Conservation (phyloP, 768 basidiomycete species). For the Vararia minispora region DNA sequence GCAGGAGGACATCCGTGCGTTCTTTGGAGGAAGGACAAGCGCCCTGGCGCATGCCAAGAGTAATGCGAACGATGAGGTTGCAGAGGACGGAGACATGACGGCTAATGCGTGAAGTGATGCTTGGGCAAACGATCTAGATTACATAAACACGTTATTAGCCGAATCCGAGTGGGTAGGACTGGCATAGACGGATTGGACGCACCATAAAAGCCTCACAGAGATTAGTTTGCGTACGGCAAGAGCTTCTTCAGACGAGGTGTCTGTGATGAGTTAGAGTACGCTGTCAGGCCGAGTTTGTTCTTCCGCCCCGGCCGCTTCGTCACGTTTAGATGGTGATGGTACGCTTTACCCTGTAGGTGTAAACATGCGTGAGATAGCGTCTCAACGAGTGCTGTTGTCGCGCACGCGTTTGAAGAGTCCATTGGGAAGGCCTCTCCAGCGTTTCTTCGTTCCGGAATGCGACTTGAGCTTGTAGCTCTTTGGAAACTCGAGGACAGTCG, state of each 20-base stretch:
- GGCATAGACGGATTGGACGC: neutral
- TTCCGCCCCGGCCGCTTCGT: slow-evolving; percentile 53
- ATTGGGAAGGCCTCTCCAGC: slow-evolving; percentile 63
- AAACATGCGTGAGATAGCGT: neutral
- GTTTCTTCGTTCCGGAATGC: slow-evolving; percentile 73
- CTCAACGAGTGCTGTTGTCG: slow-evolving; percentile 4
- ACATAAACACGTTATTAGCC: neutral
- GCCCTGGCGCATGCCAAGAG: slow-evolving; percentile 13
- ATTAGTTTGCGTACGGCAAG: slow-evolving; percentile 69
- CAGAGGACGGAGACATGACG: neutral
- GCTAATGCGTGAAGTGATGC: too few species aligned
- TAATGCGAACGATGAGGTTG: slow-evolving; percentile 20
- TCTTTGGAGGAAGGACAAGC: slow-evolving; percentile 39
- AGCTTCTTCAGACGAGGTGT: slow-evolving; percentile 58
- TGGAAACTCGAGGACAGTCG: slow-evolving; percentile 43
- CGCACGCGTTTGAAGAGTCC: slow-evolving; percentile 65
- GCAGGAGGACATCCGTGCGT: slow-evolving; percentile 65
- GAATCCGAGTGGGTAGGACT: neutral
- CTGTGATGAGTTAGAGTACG: slow-evolving; percentile 56
- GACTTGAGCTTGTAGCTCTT: slow-evolving; percentile 80
- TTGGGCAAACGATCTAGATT: too few species aligned
- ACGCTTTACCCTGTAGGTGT: slow-evolving; percentile 49
- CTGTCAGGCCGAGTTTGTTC: slow-evolving; percentile 53
- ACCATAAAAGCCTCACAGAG: neutral
- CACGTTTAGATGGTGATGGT: slow-evolving; percentile 63